These are phyloP conservation scores for Ophiosphaerella narmari DNA, from an alignment of 2,329 filamentous ascomycete genomes.

Conservation along the genomic window DNA sequence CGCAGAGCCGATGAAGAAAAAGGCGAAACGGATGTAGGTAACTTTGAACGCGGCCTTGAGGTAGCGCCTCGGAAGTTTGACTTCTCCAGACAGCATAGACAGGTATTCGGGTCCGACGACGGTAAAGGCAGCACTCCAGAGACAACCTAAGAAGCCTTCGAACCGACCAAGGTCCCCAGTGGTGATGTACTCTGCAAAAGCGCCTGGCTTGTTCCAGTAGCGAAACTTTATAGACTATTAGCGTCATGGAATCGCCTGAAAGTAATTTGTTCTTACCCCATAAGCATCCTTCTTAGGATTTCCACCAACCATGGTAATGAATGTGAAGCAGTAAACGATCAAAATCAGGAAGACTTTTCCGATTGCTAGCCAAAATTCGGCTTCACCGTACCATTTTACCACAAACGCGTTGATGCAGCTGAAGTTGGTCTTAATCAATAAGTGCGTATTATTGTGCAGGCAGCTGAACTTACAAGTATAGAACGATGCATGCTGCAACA, in stretches of 20 bases:
- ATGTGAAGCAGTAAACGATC: constrained; percentile 53
- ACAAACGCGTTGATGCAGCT: constrained; percentile 54
- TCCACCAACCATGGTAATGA: constrained; percentile 52
- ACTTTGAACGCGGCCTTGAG: constrained; percentile 56
- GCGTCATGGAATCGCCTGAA: constrained; percentile 50
- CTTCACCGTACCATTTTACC: constrained; percentile 52
- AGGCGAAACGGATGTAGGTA: constrained; percentile 51
- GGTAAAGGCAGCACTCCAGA: constrained; percentile 51
- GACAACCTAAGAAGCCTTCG: constrained; percentile 46
- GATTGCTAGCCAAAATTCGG: constrained; percentile 52
- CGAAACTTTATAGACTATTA: constrained; percentile 31
- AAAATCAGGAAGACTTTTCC: constrained; percentile 55
- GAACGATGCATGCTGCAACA: constrained; percentile 47
- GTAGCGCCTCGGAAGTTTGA: constrained; percentile 50
- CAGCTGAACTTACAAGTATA: constrained; percentile 45
- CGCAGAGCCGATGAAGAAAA: constrained; percentile 54
- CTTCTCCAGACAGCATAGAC: constrained; percentile 54
- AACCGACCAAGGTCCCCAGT: constrained; percentile 35
- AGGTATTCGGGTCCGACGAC: constrained; percentile 56
- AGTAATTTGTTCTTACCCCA: constrained; percentile 40
- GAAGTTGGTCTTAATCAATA: not conserved
- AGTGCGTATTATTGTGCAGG: not conserved
- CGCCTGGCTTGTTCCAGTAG: constrained; percentile 45
- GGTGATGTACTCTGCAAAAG: constrained; percentile 33
- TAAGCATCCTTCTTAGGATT: constrained; percentile 49